Evolutionary conservation across 345 rosid genomes (phyloP).

Genomic region (Hevea brasiliensis): DNA sequence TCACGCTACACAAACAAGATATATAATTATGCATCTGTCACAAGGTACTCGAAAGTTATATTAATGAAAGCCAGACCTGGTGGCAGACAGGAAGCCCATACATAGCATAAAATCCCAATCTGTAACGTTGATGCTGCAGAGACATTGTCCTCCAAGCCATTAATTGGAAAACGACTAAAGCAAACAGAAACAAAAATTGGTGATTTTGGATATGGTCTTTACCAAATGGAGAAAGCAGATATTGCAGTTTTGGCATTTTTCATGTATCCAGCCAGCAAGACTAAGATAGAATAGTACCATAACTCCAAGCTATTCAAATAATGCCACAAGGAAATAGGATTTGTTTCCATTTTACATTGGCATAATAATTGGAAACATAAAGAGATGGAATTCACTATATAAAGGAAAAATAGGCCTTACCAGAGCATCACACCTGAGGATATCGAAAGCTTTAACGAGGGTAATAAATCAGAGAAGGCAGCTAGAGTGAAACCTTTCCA

Average conservation of each 20-base stretch:
- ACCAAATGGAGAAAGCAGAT: slow-evolving; percentile 48
- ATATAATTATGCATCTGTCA: neutral
- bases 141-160: no score
- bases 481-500: slow-evolving; percentile 61
- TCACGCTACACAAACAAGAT: slow-evolving; percentile 31
- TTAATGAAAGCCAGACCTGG: neutral
- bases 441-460: slow-evolving; percentile 54
- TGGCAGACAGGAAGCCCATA: slow-evolving; percentile 37
- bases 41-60: no score
- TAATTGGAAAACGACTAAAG: no score
- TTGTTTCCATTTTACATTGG: neutral
- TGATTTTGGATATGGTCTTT: neutral
- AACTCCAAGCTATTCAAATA: slow-evolving; percentile 33
- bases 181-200: no score
- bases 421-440: slow-evolving; percentile 64
- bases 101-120: slow-evolving; percentile 40
- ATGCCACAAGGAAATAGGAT: neutral
- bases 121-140: slow-evolving; percentile 41
- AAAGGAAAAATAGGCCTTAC: slow-evolving; percentile 24
- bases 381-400: neutral
- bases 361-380: neutral
- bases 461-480: slow-evolving; percentile 47
- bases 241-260: slow-evolving; percentile 32
- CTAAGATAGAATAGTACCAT: slow-evolving; percentile 38
- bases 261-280: slow-evolving; percentile 44